Percentiles rank a stretch among this genome's conserved stretches.
phyloP scores from a whole-genome alignment of 2,329 filamentous ascomycete genomes.

The Talaromyces sp. region DNA sequence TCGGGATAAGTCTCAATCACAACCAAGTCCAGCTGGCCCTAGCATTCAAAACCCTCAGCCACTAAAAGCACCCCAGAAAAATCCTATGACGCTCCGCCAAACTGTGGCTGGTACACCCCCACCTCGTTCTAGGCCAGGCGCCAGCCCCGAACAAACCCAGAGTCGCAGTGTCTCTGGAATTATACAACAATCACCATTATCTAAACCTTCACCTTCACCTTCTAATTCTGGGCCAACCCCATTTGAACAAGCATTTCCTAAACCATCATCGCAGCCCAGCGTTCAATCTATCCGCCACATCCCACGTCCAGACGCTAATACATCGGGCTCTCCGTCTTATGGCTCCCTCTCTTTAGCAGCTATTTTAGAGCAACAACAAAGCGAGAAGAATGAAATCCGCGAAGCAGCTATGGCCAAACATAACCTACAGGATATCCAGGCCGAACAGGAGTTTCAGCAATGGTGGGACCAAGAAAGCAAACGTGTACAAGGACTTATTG shows the following conservation, averaged over 20 bases:
- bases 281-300: constrained; percentile 56
- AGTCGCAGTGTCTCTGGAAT: constrained; percentile 34
- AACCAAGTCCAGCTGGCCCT: constrained; percentile 41
- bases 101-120: constrained; percentile 56
- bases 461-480: constrained; percentile 47
- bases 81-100: constrained; percentile 64
- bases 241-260: constrained; percentile 23
- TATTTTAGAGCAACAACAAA: constrained; percentile 84
- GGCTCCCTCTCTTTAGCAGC: constrained; percentile 78
- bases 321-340: constrained; percentile 54
- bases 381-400: constrained; percentile 78
- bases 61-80: constrained; percentile 37
- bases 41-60: constrained; percentile 16
- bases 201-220: constrained; percentile 15
- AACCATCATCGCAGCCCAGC: constrained; percentile 31
- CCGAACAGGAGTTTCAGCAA: constrained; percentile 94
- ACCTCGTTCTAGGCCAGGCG: constrained; percentile 26
- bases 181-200: constrained; percentile 13
- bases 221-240: constrained; percentile 25
- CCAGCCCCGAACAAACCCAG: constrained; percentile 52
- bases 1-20: constrained; percentile 24
- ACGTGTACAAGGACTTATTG: constrained; percentile 37
- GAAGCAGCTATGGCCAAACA: constrained; percentile 81
- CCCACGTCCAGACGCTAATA: constrained; percentile 34
- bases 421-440: constrained; percentile 90